A percentile compares a stretch with the other conserved stretches of the same genome.
These are phyloP conservation scores for Rhizopogon vulgaris DNA, from an alignment of 768 basidiomycete genomes.

Conservation along the genomic window DNA sequence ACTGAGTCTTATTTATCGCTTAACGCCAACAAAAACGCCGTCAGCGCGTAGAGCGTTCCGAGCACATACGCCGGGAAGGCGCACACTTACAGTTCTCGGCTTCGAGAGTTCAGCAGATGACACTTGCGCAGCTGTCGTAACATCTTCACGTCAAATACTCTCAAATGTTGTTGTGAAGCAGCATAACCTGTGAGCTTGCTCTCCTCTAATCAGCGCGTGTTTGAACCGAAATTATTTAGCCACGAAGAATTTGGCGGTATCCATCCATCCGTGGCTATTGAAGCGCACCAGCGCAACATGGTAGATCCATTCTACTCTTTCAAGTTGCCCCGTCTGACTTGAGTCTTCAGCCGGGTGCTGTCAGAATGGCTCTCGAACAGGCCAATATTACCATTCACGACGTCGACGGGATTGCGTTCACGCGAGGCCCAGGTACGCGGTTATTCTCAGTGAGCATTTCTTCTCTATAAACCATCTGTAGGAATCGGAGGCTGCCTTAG, in stretches of 20 bases:
- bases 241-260: conserved; percentile 54
- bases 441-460: conserved; percentile 4
- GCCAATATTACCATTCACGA: conserved; percentile 54
- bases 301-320: conserved; percentile 27
- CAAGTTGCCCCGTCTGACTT: not conserved
- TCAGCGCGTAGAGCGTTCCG: not conserved
- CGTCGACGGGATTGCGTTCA: conserved; percentile 86
- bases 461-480: conserved; percentile 15
- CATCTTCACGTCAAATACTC: conserved; percentile 59
- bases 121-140: conserved; percentile 84
- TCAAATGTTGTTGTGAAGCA: conserved; percentile 89
- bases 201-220: not conserved
- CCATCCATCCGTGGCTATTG: conserved; percentile 70
- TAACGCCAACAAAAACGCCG: not conserved
- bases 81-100: conserved; percentile 58
- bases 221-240: conserved; percentile 4
- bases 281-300: conserved; percentile 76
- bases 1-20: not conserved
- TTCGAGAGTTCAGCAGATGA: conserved; percentile 93
- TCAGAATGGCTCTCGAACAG: conserved; percentile 59
- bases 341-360: conserved; percentile 58
- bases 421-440: conserved; percentile 70
- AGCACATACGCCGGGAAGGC: not conserved
- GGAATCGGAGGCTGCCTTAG: conserved; percentile 79
- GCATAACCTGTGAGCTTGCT: conserved; percentile 44